Base-by-base conservation (phyloP, 108 stramenopile species). In the Pseudonitzschia delicatissima region DNA sequence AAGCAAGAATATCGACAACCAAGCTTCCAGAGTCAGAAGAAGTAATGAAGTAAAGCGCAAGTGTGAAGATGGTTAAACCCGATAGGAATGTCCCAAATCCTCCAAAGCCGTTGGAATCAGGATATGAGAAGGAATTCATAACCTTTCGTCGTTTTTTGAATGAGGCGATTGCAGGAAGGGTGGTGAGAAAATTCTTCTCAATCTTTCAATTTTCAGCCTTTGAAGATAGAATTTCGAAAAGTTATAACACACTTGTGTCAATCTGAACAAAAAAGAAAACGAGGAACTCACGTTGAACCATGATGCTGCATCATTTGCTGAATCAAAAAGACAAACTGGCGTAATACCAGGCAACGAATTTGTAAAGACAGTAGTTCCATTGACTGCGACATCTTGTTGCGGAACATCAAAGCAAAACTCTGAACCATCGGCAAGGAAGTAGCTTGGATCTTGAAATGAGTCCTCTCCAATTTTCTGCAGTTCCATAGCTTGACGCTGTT, bases 11-110 rank as follows among this genome's bases (percentile, higher is more conserved):
- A 57, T 87, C 86, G 23, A 87, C 82, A 57, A 87, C 67, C 50
- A 87, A 66, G 42, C 80, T 82, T 27, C 82, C 86, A 58, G 83
- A 82, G 57, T 87, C 86, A n/a, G 83, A 82, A 4, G 79, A 80
- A 9, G 86, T 87, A 49, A 83, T 63, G 55, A 87, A 87, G 75
- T 87, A 87, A 29, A 74, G 61, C 2, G 72, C 57, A 25, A 85
- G 51, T 13, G 80, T 55, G 34, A 79, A 53, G 37, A 85, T 64
- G 9, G 71, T 69, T 3, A 85, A 52, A 34, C 74, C 69, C 13
- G 59, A 42, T 2, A 85, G 52, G 57, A 85, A 81, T 47, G 44
- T 49, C 39, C 83, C 83, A 53, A 78, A 81, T 21, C 80, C 80
- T 37, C 32, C 47, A 20, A 73, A 73, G 49, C 67, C 72, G 25